phyloP scores from a whole-genome alignment of 352 stramenopile genomes.

The Pythium diclinum region DNA sequence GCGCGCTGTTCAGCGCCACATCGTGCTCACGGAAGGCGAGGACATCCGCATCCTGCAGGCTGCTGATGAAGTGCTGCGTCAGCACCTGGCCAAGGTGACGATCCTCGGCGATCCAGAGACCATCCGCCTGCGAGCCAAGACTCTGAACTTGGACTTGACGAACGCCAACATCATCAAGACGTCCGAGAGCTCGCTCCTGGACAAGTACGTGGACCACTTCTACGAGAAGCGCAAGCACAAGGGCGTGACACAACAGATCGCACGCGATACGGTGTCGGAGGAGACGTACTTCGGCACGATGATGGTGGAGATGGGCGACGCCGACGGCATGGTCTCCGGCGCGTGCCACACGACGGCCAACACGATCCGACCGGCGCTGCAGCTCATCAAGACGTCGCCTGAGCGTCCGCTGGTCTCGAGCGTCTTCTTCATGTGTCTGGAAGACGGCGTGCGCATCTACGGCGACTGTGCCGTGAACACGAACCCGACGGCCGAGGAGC shows the following conservation, averaged over 20 bases:
- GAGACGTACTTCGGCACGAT: conserved; percentile 85
- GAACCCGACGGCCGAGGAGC: conserved; percentile 62
- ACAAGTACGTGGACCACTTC: conserved; percentile 58
- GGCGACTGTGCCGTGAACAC: conserved; percentile 87
- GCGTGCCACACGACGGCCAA: conserved; percentile 83
- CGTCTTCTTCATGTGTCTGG: conserved; percentile 87
- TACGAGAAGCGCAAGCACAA: conserved; percentile 86
- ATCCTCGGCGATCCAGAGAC: conserved; percentile 77
- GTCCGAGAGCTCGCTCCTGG: conserved; percentile 39
- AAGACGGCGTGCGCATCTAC: conserved; percentile 78
- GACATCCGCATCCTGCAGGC: conserved; percentile 81
- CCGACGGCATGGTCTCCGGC: conserved; percentile 85
- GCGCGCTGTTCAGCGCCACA: conserved; percentile 63
- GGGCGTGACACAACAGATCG: conserved; percentile 55
- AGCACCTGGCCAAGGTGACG: conserved; percentile 65
- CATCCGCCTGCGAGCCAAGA: conserved; percentile 64
- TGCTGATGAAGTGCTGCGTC: conserved; percentile 65
- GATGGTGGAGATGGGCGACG: conserved; percentile 79
- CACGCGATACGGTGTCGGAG: conserved; percentile 55
- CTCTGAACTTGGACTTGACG: conserved; percentile 60
- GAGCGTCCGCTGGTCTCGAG: conserved; percentile 74
- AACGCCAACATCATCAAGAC: conserved; percentile 61
- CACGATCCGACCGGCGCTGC: conserved; percentile 85
- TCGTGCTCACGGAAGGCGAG: conserved; percentile 82
- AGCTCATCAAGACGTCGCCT: conserved; percentile 83